phyloP scores from a whole-genome alignment of 208 protist genomes.

The Wallacemonas collosoma region DNA sequence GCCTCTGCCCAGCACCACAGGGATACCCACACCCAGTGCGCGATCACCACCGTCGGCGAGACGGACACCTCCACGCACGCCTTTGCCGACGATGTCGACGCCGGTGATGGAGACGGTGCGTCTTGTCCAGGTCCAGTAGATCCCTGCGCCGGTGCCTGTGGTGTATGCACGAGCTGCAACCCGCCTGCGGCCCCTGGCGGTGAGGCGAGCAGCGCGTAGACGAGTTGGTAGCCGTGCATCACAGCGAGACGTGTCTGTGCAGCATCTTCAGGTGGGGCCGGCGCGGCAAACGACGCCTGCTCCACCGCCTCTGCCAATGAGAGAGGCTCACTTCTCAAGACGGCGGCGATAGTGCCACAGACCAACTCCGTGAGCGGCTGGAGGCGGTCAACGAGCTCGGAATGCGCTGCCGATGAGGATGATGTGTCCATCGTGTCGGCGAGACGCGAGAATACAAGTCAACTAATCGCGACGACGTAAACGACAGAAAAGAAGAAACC shows the following conservation, averaged over 20 bases:
- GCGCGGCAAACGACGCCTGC: neutral
- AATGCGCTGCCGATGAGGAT: neutral
- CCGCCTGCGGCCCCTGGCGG: neutral
- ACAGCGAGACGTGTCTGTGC: neutral
- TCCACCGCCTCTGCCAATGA: neutral
- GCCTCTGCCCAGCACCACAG: slow-evolving; percentile 54
- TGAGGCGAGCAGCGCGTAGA: slow-evolving; percentile 12
- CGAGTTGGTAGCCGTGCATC: slow-evolving; percentile 10
- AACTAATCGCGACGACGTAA: too few relatives aligned
- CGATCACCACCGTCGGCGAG: slow-evolving; percentile 15
- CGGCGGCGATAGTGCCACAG: neutral
- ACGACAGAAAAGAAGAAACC: too few relatives aligned
- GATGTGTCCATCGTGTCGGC: too few relatives aligned
- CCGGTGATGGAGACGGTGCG: neutral
- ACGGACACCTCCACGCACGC: neutral
- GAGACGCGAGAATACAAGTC: too few relatives aligned
- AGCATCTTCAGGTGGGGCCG: neutral
- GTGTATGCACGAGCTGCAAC: neutral
- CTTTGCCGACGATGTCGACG: too few relatives aligned
- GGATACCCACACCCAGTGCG: slow-evolving; percentile 43
- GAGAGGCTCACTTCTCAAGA: neutral
- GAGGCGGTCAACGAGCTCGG: slow-evolving; percentile 26
- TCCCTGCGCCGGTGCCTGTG: neutral
- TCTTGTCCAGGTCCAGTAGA: too few relatives aligned
- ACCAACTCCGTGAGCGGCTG: neutral